Percentiles rank a stretch among this genome's conserved stretches.
Conservation (phyloP, 1,284 basidiomycete genomes). For the Anthracocystis panici-leucophaei region DNA sequence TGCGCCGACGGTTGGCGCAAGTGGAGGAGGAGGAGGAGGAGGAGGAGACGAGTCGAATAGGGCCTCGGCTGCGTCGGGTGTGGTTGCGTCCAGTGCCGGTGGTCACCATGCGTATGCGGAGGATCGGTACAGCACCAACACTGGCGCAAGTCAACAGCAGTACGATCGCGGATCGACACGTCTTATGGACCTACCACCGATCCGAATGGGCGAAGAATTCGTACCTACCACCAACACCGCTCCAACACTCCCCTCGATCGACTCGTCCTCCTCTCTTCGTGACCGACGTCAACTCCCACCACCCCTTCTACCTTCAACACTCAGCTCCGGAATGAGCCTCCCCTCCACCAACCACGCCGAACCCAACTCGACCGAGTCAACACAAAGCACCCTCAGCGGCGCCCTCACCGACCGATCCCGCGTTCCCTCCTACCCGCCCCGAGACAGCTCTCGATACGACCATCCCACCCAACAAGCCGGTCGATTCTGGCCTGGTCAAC, state of each 20-base stretch:
- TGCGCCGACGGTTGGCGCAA: neutral
- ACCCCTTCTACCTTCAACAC: neutral
- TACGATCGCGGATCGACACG: neutral
- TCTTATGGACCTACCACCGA: conserved; percentile 23
- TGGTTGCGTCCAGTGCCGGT: neutral
- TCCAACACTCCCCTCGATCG: neutral
- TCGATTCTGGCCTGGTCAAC: conserved; percentile 11
- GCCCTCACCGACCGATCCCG: neutral
- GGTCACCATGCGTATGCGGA: conserved; percentile 7
- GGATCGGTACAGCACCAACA: conserved; percentile 7
- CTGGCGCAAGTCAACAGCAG: neutral
- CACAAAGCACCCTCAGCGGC: neutral
- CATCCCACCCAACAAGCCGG: neutral
- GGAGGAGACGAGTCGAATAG: neutral
- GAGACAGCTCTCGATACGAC: conserved; percentile 11
- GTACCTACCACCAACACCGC: neutral
- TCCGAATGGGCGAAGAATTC: conserved; percentile 18
- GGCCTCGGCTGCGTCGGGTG: neutral
- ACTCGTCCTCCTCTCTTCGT: neutral
- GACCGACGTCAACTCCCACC: conserved; percentile 4
- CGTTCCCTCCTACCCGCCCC: neutral
- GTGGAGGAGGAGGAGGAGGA: neutral
- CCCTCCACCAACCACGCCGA: neutral
- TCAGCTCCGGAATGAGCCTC: neutral
- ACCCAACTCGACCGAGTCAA: neutral